A percentile compares a stretch with the other conserved stretches of the same genome.
Evolutionary conservation across 768 basidiomycete genomes (phyloP).

Genomic region (Suillus occidentalis): DNA sequence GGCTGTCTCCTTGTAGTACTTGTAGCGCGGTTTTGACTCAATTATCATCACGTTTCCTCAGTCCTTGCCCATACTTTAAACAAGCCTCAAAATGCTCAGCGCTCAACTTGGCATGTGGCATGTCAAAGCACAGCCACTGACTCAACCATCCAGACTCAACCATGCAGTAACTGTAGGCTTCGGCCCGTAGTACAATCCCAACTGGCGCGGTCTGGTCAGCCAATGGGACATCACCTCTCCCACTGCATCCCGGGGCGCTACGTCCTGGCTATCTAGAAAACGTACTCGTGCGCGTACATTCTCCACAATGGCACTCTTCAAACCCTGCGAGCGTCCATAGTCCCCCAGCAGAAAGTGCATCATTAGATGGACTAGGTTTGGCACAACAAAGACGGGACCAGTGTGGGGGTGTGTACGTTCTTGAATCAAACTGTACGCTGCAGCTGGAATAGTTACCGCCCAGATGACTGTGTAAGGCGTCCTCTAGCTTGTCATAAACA

Average conservation of each 20-base stretch:
- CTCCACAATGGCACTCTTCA: background rate
- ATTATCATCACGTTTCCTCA: background rate
- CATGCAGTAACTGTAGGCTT: background rate
- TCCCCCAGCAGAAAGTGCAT: background rate
- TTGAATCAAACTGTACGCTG: background rate
- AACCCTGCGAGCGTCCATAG: background rate
- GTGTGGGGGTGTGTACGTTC: background rate
- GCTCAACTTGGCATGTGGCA: background rate
- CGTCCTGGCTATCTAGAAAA: background rate
- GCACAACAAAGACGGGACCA: background rate
- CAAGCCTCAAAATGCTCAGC: background rate
- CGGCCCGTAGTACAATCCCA: background rate
- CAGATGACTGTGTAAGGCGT: background rate
- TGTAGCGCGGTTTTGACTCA: background rate
- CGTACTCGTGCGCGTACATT: background rate
- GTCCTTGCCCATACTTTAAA: background rate
- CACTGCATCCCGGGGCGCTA: background rate
- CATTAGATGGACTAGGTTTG: background rate
- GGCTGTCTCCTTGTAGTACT: background rate
- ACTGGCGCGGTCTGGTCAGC: too few relatives aligned
- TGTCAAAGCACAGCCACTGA: background rate
- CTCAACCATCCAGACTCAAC: background rate
- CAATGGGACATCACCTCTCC: background rate
- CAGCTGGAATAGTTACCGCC: background rate
- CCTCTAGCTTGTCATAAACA: background rate